Conservation (phyloP, 2,329 filamentous ascomycete genomes). For the Colletotrichum zoysiae region DNA sequence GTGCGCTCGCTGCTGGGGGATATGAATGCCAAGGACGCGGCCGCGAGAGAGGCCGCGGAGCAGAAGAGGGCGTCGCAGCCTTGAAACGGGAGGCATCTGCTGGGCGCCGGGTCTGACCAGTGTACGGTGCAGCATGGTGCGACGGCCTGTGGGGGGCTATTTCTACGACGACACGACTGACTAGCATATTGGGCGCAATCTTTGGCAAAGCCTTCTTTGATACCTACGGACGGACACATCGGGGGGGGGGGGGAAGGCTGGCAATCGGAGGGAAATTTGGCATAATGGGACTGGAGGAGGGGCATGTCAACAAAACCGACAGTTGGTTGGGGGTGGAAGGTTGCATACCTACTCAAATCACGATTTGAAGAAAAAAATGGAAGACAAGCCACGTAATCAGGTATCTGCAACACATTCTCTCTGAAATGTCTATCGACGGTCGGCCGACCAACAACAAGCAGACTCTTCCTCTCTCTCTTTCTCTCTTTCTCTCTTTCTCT, state of each 20-base stretch:
- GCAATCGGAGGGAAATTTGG: conserved; percentile 9
- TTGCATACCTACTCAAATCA: not conserved
- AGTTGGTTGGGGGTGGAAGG: not conserved
- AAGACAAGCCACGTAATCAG: not conserved
- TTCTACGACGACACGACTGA: conserved; percentile 37
- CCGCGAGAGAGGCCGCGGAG: conserved; percentile 12
- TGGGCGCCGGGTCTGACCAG: not conserved
- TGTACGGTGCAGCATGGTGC: conserved; percentile 26
- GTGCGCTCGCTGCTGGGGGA: conserved; percentile 71
- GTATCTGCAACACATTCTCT: not conserved
- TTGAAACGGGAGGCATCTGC: not conserved
- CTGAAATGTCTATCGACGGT: not conserved
- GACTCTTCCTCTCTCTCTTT: not conserved
- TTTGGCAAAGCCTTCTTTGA: conserved; percentile 13
- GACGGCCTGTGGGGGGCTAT: not conserved
- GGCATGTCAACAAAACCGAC: not conserved
- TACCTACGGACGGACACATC: conserved; percentile 13
- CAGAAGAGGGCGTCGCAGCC: conserved; percentile 19
- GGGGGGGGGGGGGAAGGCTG: not conserved
- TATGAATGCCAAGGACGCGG: conserved; percentile 23
- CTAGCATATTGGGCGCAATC: conserved; percentile 20
- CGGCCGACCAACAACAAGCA: not conserved
- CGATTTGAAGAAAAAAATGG: not conserved
- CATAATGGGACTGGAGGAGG: not conserved
- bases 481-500: not conserved